A percentile compares a stretch with the other conserved stretches of the same genome.
phyloP scores from a whole-genome alignment of 441 rosid species.

The Arabidopsis hybrid region DNA sequence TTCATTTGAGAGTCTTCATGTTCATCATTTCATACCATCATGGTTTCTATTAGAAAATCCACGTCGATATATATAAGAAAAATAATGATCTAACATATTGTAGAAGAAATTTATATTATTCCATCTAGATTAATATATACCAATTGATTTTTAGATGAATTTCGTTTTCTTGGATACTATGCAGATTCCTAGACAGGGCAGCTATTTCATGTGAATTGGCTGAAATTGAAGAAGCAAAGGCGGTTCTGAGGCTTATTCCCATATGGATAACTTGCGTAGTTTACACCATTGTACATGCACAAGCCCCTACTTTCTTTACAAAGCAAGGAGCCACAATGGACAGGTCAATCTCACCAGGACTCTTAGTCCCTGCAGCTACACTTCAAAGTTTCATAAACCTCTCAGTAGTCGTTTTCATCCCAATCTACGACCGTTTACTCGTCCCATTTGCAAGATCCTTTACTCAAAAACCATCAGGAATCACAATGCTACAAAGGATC shows the following conservation, averaged over 20 bases:
- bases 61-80: neutral
- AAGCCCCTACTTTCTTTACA: conserved; percentile 54
- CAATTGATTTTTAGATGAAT: neutral
- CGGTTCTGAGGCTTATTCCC: conserved; percentile 49
- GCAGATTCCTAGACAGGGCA: conserved; percentile 55
- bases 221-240: conserved; percentile 59
- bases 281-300: conserved; percentile 47
- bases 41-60: neutral
- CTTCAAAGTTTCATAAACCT: conserved; percentile 50
- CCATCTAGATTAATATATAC: neutral
- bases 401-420: conserved; percentile 45
- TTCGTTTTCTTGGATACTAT: neutral
- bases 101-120: neutral
- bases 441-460: conserved; percentile 54
- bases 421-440: conserved; percentile 51
- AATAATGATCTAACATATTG: neutral
- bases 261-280: conserved; percentile 58
- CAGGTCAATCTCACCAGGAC: conserved; percentile 46
- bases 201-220: conserved; percentile 30
- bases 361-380: conserved; percentile 56
- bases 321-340: conserved; percentile 62
- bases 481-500: conserved; percentile 62
- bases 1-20: neutral
- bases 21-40: neutral
- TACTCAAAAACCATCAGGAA: conserved; percentile 52